Evolutionary conservation across 2,329 filamentous ascomycete genomes (phyloP).

Genomic region (Calonectria leucothoes): DNA sequence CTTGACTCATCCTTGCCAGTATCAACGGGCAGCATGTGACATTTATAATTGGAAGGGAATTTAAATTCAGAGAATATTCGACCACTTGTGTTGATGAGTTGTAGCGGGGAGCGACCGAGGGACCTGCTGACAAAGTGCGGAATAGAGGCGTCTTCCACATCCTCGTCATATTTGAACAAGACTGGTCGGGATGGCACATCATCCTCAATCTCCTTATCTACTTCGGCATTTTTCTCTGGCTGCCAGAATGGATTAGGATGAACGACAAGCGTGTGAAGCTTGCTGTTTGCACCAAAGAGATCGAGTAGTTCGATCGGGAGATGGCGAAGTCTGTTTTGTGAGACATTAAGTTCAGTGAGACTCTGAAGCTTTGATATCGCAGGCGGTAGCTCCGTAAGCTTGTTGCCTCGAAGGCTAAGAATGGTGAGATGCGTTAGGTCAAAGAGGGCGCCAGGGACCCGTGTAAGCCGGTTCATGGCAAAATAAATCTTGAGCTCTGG

Average conservation of each 20-base stretch:
- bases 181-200: constrained; percentile 20
- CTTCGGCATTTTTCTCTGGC: constrained; percentile 41
- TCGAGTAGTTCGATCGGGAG: constrained; percentile 73
- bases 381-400: constrained; percentile 69
- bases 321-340: constrained; percentile 70
- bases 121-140: constrained; percentile 39
- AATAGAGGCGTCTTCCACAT: neutral
- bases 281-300: constrained; percentile 59
- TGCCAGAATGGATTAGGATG: constrained; percentile 73
- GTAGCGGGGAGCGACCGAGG: constrained; percentile 46
- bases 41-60: constrained; percentile 37
- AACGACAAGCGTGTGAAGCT: constrained; percentile 64
- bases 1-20: constrained; percentile 17
- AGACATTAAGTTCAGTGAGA: constrained; percentile 72
- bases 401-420: constrained; percentile 74
- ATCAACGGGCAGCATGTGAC: constrained; percentile 37
- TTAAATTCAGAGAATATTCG: constrained; percentile 44
- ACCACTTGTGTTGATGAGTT: constrained; percentile 46
- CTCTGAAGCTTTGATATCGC: constrained; percentile 68
- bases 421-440: constrained; percentile 71
- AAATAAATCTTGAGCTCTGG: constrained; percentile 72
- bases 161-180: constrained; percentile 15
- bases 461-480: constrained; percentile 66
- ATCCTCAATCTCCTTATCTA: neutral
- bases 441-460: constrained; percentile 71